Evolutionary conservation across 306 rosid genomes (phyloP).

Genomic region (Lathyrus aphaca): DNA sequence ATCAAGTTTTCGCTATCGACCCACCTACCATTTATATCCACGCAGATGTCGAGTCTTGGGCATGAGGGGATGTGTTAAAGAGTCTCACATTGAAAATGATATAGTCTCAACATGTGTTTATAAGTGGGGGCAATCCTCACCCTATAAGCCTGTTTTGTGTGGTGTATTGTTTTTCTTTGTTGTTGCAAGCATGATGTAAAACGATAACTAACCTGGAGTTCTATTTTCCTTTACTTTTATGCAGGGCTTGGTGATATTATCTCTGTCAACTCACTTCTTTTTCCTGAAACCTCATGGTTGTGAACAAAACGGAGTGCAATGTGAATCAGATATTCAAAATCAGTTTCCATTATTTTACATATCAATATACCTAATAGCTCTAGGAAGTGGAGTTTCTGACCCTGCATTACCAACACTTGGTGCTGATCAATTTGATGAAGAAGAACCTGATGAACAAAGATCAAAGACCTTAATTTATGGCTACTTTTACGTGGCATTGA

Average conservation of each 20-base stretch:
- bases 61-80: too few species aligned
- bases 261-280: background rate
- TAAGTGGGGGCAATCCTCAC: too few species aligned
- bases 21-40: too few species aligned
- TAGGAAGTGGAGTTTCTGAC: slow-evolving; percentile 63
- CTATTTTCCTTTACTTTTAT: background rate
- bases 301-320: slow-evolving; percentile 51
- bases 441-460: slow-evolving; percentile 43
- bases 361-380: slow-evolving; percentile 58
- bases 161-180: too few species aligned
- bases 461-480: slow-evolving; percentile 56
- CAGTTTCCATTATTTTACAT: slow-evolving; percentile 50
- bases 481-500: slow-evolving; percentile 64
- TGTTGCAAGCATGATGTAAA: background rate
- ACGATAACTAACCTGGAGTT: background rate
- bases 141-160: too few species aligned
- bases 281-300: slow-evolving; percentile 48
- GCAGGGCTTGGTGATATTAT: slow-evolving; percentile 1
- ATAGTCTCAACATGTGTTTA: too few species aligned
- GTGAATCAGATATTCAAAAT: slow-evolving; percentile 50
- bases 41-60: too few species aligned
- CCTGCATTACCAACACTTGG: slow-evolving; percentile 65
- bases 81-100: too few species aligned
- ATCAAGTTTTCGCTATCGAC: too few species aligned
- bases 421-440: slow-evolving; percentile 46